Percentiles rank a stretch among this genome's conserved stretches.
Conservation (phyloP, 177 flowering plant genomes). For the Vitis hybrid region DNA sequence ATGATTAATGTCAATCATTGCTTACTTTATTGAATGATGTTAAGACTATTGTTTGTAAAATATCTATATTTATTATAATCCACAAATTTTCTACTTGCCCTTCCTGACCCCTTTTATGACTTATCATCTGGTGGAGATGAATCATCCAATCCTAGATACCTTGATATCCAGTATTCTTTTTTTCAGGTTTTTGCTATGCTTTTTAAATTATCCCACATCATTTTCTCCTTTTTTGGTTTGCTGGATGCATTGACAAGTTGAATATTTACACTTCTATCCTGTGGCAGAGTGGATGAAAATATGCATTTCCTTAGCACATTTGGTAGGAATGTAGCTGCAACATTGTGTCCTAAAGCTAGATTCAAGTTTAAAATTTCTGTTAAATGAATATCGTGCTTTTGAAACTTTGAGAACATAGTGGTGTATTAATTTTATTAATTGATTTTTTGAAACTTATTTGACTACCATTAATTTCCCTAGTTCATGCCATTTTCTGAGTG, state of each 20-base stretch:
- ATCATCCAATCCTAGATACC: neutral
- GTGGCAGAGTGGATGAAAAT: neutral
- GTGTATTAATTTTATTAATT: neutral
- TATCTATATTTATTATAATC: too few species aligned
- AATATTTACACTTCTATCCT: too few species aligned
- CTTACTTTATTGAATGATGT: too few species aligned
- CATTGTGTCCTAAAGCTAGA: neutral
- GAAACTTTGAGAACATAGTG: neutral
- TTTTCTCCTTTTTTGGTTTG: neutral
- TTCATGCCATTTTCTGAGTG: too few species aligned
- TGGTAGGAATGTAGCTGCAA: neutral
- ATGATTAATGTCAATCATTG: too few species aligned
- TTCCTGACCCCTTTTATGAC: slow-evolving; percentile 5
- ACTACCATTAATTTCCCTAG: too few species aligned
- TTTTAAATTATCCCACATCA: neutral
- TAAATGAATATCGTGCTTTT: neutral
- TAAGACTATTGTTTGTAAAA: too few species aligned
- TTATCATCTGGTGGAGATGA: slow-evolving; percentile 15
- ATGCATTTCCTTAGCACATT: neutral
- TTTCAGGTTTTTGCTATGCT: neutral
- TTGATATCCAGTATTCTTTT: neutral
- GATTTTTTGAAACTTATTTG: too few species aligned
- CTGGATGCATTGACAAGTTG: slow-evolving; percentile 1
- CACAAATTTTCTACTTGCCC: too few species aligned
- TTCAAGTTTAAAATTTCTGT: neutral